Evolutionary conservation across 768 basidiomycete species (phyloP), one percentile per base, ranked within the genome.

Genomic region (Imleria badia): DNA sequence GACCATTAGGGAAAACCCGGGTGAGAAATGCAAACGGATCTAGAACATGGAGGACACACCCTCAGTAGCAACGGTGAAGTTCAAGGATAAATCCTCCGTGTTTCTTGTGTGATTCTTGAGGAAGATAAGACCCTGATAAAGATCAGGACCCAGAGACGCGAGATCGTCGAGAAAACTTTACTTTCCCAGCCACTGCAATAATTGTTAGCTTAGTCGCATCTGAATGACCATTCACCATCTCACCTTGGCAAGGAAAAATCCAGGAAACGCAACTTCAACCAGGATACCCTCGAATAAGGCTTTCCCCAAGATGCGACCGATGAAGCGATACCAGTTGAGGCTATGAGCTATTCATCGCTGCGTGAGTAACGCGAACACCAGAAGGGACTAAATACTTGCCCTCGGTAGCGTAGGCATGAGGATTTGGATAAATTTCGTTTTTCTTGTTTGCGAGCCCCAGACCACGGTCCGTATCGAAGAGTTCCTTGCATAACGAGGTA

Each of bases 281-380:
- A 99, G 76, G 43, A 98, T 97, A 1, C 95, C 94, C 49, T 98
- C 92, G 63, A 98, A 98, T 67, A 99, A 78, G 0, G 96, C 97
- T 68, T 98, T 98, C 6, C 96, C 96, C 2, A 99, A 78, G 20
- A 99, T 91, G 2, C 92, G 79, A 1, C 97, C 97, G 56, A 98
- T 89, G 71, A 96, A 94, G 2, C 85, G 81, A 67, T 91, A 98
- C 96, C 96, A 98, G 40, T 81, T 84, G 45, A 98, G 75, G 65
- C 86, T 94, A 65, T 92, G 87, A 0, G 81, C 89, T 95, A 23
- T n/a, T n/a, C n/a, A n/a, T n/a, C n/a, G 3, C 64, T 8, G 55
- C 20, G 17, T 20, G 12, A 38, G 38, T 5, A 31, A 51, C 23
- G 30, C 13, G n/a, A 44, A 13, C n/a, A n/a, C n/a, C n/a, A n/a